Percentiles rank a stretch among this genome's conserved stretches.
phyloP scores from a whole-genome alignment of 371 early-diverging fungal species.

The Globomyces sp. region DNA sequence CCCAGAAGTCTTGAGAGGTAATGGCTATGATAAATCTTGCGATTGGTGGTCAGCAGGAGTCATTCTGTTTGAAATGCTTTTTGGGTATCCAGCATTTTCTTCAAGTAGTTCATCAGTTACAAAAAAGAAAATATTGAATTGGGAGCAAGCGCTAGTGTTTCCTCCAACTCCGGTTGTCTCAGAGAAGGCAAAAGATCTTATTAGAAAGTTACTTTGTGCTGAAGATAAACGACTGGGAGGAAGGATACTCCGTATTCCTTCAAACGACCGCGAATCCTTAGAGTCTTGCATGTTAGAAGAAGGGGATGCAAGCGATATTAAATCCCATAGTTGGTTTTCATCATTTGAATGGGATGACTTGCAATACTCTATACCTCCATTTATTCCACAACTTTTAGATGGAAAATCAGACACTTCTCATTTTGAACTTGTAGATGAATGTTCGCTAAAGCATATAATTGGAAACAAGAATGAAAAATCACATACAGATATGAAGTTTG shows the following conservation, averaged over 20 bases:
- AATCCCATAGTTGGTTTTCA: slow-evolving; percentile 45
- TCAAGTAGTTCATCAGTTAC: slow-evolving; percentile 54
- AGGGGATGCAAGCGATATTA: slow-evolving; percentile 45
- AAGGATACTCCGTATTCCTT: not conserved
- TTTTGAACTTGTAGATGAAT: slow-evolving; percentile 63
- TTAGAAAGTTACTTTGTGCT: slow-evolving; percentile 52
- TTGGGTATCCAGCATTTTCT: slow-evolving; percentile 56
- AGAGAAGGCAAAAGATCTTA: slow-evolving; percentile 53
- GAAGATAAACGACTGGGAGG: slow-evolving; percentile 45
- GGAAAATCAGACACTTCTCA: slow-evolving; percentile 52
- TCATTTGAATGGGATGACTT: slow-evolving; percentile 43
- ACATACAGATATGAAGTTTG: slow-evolving; percentile 1
- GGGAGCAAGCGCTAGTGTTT: slow-evolving; percentile 51
- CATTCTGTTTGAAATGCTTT: slow-evolving; percentile 71
- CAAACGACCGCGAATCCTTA: not conserved
- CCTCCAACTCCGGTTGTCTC: slow-evolving; percentile 51
- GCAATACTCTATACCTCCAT: slow-evolving; percentile 36
- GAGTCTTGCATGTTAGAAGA: slow-evolving; percentile 18
- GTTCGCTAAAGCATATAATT: slow-evolving; percentile 27
- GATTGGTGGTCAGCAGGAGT: slow-evolving; percentile 78
- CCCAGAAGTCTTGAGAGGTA: slow-evolving; percentile 64
- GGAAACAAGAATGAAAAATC: not conserved
- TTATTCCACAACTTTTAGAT: slow-evolving; percentile 47
- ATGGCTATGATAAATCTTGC: slow-evolving; percentile 62
- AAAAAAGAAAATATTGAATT: slow-evolving; percentile 61